Percentiles rank a stretch among this genome's conserved stretches.
Evolutionary conservation across 805 yeast species (phyloP).

Genomic region (Candida maesae): DNA sequence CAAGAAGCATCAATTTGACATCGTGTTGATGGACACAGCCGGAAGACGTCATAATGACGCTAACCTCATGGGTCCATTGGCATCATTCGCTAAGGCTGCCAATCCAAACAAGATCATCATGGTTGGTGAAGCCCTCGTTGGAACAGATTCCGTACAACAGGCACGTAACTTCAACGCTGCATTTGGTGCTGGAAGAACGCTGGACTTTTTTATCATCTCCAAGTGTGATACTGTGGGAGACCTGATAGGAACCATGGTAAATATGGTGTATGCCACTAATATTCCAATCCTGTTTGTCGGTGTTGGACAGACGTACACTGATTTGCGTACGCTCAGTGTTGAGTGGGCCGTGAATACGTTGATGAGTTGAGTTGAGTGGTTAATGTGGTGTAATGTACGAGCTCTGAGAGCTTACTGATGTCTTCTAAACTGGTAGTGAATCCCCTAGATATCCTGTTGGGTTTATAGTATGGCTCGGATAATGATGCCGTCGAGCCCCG

Average conservation of each 20-base stretch:
- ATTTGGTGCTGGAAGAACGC: conserved; percentile 74
- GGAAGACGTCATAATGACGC: conserved; percentile 97
- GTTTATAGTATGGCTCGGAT: no score
- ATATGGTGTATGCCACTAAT: conserved; percentile 94
- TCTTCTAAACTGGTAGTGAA: no score
- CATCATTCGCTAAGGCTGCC: conserved; percentile 93
- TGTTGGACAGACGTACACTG: conserved; percentile 96
- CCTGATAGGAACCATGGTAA: conserved; percentile 93
- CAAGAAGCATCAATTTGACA: conserved; percentile 63
- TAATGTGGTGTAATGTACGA: no score
- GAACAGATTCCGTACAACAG: conserved; percentile 95
- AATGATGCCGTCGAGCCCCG: no score
- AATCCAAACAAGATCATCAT: conserved; percentile 93
- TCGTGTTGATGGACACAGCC: conserved; percentile 93
- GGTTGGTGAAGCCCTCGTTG: conserved; percentile 98
- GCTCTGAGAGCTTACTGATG: no score
- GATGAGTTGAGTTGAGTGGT: conserved; percentile 52
- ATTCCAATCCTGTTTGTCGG: conserved; percentile 96
- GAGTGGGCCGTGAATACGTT: conserved; percentile 88
- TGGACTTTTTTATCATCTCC: conserved; percentile 89
- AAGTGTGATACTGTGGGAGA: conserved; percentile 98
- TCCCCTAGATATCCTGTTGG: no score
- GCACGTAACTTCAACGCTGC: conserved; percentile 92
- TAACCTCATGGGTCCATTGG: conserved; percentile 90
- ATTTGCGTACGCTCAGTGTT: conserved; percentile 82